These are phyloP conservation scores for Pleoardoris graminearum DNA, from an alignment of 2,329 filamentous ascomycete genomes.

Conservation along the genomic window DNA sequence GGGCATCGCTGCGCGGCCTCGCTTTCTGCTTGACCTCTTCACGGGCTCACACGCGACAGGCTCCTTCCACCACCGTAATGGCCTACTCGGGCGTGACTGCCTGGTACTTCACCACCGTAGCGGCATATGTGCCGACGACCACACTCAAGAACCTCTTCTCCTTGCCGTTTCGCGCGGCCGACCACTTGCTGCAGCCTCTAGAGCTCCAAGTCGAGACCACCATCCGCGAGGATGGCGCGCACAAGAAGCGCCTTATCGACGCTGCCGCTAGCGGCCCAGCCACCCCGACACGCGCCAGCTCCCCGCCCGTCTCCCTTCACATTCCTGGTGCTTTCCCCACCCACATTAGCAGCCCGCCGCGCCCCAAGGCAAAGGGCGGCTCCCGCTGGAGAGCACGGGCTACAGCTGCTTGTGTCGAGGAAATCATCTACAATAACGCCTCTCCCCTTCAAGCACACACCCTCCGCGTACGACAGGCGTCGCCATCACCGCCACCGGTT, in stretches of 20 bases:
- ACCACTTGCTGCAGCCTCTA: slow-evolving; percentile 21
- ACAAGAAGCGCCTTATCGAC: slow-evolving; percentile 38
- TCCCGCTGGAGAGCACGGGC: too few relatives aligned
- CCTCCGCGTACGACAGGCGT: too few relatives aligned
- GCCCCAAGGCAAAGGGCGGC: too few relatives aligned
- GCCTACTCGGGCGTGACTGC: background rate
- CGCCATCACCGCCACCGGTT: too few relatives aligned
- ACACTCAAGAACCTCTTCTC: slow-evolving; percentile 16
- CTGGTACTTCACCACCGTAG: slow-evolving; percentile 22
- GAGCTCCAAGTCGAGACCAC: slow-evolving; percentile 26
- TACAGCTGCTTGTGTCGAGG: too few relatives aligned
- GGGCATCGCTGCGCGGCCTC: background rate
- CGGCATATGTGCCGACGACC: slow-evolving; percentile 17
- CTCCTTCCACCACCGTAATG: background rate
- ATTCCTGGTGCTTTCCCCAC: too few relatives aligned
- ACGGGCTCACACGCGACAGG: background rate
- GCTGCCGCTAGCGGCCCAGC: slow-evolving; percentile 20
- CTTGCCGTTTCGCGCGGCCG: slow-evolving; percentile 15
- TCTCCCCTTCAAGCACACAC: too few relatives aligned
- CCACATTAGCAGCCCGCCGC: too few relatives aligned
- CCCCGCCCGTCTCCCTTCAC: background rate
- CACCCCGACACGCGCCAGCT: background rate
- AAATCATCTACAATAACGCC: too few relatives aligned
- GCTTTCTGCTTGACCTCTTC: background rate
- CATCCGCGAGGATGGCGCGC: slow-evolving; percentile 24